Percentiles rank a stretch among this genome's conserved stretches.
These are phyloP conservation scores for Hemerocallis citrina DNA, from an alignment of 106 monocot species.

Conservation along the genomic window DNA sequence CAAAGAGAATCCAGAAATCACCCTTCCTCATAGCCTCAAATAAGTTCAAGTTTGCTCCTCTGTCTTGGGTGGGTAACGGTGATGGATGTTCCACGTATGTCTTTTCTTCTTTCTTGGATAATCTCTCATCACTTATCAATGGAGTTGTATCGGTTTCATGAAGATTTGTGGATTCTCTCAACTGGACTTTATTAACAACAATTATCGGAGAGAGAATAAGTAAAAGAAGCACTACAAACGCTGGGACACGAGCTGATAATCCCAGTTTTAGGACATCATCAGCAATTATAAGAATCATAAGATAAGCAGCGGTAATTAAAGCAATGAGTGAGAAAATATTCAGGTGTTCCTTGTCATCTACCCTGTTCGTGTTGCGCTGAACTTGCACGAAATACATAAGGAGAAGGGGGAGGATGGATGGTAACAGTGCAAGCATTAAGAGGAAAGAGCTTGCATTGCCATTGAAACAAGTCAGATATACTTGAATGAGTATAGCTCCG, in stretches of 20 bases:
- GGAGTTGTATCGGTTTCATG: neutral
- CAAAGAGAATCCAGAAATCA: constrained; percentile 82
- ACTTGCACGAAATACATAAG: constrained; percentile 64
- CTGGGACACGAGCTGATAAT: constrained; percentile 5
- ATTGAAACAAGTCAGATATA: constrained; percentile 47
- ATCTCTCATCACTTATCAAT: constrained; percentile 14
- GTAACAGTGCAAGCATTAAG: constrained; percentile 68
- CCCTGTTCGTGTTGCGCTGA: constrained; percentile 15
- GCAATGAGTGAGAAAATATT: constrained; percentile 63
- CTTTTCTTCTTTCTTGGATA: neutral
- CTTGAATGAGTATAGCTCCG: constrained; percentile 77
- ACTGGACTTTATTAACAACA: constrained; percentile 28
- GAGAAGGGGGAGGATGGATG: constrained; percentile 48
- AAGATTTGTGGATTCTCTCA: constrained; percentile 21
- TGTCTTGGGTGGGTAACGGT: neutral
- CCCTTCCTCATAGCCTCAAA: constrained; percentile 42
- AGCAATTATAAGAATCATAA: constrained; percentile 74
- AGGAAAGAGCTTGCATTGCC: constrained; percentile 60
- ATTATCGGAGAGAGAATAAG: constrained; percentile 44
- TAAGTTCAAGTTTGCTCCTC: constrained; percentile 38
- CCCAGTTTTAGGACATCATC: constrained; percentile 30
- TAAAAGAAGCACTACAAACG: constrained; percentile 44
- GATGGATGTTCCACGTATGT: neutral
- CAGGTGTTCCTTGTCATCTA: constrained; percentile 44
- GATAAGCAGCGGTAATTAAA: constrained; percentile 53